phyloP scores from a whole-genome alignment of 1,284 basidiomycete genomes.

The Naganishia sp. region DNA sequence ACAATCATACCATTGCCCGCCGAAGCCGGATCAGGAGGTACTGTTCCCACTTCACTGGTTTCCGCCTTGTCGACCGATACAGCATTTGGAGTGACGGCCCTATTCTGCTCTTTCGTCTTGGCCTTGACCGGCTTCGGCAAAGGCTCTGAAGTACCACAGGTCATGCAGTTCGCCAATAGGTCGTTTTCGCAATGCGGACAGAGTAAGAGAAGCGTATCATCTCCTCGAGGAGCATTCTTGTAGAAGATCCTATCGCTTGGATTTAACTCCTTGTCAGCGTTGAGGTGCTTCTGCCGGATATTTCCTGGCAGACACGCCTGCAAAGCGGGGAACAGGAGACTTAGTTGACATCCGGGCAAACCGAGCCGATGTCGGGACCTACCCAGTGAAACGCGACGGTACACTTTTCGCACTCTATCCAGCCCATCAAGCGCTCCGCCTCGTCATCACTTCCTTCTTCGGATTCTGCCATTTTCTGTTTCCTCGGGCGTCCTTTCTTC shows the following conservation, averaged over 20 bases:
- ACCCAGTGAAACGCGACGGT: slow-evolving; percentile 75
- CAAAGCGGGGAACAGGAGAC: neutral
- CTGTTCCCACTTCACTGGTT: neutral
- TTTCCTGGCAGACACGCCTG: slow-evolving; percentile 63
- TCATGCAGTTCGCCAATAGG: slow-evolving; percentile 57
- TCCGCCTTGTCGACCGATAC: slow-evolving; percentile 6
- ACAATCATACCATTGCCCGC: slow-evolving; percentile 16
- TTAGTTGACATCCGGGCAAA: neutral
- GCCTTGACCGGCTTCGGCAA: slow-evolving; percentile 58
- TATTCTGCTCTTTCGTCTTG: slow-evolving; percentile 36
- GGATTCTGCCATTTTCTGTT: slow-evolving; percentile 58
- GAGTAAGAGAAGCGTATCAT: slow-evolving; percentile 72
- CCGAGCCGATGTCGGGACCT: slow-evolving; percentile 13
- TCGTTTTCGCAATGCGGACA: slow-evolving; percentile 64
- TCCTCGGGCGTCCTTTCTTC: slow-evolving; percentile 50
- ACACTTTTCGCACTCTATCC: slow-evolving; percentile 81
- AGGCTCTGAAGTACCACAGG: slow-evolving; percentile 74
- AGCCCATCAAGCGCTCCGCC: slow-evolving; percentile 67
- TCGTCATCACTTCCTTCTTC: slow-evolving; percentile 60
- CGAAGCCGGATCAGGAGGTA: too few species aligned
- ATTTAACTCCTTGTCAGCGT: slow-evolving; percentile 56
- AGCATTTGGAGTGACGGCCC: neutral
- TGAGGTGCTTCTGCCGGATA: slow-evolving; percentile 71
- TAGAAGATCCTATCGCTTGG: slow-evolving; percentile 53
- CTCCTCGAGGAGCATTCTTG: slow-evolving; percentile 55